Evolutionary conservation across 495 filamentous ascomycete genomes (phyloP), one percentile per base, ranked within the genome.

Genomic region (Glarea lozoyensis): DNA sequence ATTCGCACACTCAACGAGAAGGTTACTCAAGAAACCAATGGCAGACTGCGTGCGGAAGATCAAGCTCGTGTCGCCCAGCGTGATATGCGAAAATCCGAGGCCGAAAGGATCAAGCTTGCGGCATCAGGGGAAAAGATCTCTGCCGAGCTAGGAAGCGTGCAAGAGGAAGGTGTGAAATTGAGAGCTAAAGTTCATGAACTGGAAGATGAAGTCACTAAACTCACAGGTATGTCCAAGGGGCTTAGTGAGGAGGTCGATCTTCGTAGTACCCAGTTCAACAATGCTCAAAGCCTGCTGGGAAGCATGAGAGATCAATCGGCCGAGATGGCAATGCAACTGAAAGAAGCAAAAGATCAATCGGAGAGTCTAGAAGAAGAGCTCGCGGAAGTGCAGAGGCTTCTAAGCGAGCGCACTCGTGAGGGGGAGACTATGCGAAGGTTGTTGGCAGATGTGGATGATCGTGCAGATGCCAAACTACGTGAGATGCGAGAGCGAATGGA

Each of bases 351-450:
- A 38, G 77, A 79, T 27, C 82, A 87, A 47, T 80, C 76, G 42
- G 88, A 95, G 52, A 85, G 79, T 42, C 63, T 95, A n/a, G 90
- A 96, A 51, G 92, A 98, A 64, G 92, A 97, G 57, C 69, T 96
- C 6, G 77, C 78, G 13, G 93, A 98, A 55, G 79, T 86, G 11
- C 88, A 94, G 45, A 75, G 87, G 35, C 74, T 96, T 38, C 73
- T 98, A n/a, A 76, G 69, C 31, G 93, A 97, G 61, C 80, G 93
- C 13, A 90, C 85, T n/a, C 78, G 92, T 17, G 93, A 98, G 62
- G 86, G 79, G 2, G 90, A 98, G 61, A 96, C 87, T 1, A 96
- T 98, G 90, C 76, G 92, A 27, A 72, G 88, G 18, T 68, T 97
- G 36, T 69, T 98, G 6, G 81, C 79, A 34, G 92, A 97, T 43